phyloP scores from a whole-genome alignment of 768 basidiomycete species.

The Paxillus ammoniavirescens region DNA sequence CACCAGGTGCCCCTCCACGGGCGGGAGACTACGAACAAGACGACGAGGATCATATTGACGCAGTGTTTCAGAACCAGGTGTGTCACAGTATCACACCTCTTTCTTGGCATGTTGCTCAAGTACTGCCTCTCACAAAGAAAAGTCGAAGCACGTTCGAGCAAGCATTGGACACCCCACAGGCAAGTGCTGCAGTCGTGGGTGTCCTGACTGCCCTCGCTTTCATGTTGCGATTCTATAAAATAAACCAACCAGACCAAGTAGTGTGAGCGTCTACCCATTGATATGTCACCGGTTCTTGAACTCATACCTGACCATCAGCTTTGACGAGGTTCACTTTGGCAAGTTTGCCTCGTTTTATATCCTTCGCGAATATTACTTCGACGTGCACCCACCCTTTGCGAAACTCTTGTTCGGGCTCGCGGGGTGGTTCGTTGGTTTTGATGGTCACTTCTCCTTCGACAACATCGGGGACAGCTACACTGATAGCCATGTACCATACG shows the following conservation, averaged over 20 bases:
- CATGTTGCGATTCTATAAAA: constrained; percentile 88
- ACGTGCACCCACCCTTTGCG: constrained; percentile 97
- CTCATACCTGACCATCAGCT: constrained; percentile 44
- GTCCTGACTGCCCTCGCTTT: constrained; percentile 75
- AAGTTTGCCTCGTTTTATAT: constrained; percentile 98
- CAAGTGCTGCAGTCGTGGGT: constrained; percentile 61
- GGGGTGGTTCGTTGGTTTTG: constrained; percentile 96
- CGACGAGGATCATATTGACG: constrained; percentile 53
- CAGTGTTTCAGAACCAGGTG: constrained; percentile 50
- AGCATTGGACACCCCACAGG: constrained; percentile 58
- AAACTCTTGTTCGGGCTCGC: constrained; percentile 93
- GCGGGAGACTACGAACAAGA: constrained; percentile 33
- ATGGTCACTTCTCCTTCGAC: constrained; percentile 92
- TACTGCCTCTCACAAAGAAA: constrained; percentile 37
- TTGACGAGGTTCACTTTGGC: constrained; percentile 98
- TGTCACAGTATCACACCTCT: constrained; percentile 10
- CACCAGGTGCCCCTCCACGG: constrained; percentile 12
- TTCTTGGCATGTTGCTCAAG: constrained; percentile 13
- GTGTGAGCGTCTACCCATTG: constrained; percentile 56
- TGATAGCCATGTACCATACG: constrained; percentile 83
- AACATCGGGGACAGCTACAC: constrained; percentile 94
- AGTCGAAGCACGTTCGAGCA: constrained; percentile 61
- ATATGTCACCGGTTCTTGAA: neutral
- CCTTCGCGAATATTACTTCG: constrained; percentile 94
- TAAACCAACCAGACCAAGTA: constrained; percentile 91